Evolutionary conservation across 2,329 filamentous ascomycete species (phyloP), one percentile per base, ranked within the genome.

Genomic region (Cladosporium oxysporum): DNA sequence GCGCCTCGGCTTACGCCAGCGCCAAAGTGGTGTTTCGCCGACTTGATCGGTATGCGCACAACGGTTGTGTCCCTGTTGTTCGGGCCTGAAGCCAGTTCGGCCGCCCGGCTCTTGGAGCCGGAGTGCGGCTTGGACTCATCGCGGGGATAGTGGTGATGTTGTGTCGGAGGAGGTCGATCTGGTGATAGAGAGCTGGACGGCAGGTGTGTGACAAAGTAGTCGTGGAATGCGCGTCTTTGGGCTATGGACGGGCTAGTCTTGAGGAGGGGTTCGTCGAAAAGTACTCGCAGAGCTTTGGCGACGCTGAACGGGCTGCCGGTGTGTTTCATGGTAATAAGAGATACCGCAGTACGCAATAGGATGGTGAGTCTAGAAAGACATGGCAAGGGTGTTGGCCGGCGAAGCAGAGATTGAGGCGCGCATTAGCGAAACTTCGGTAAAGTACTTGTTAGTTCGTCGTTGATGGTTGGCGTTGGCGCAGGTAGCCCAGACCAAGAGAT

Each of bases 161-260:
- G 88, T 3, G 88, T 89, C 8, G 61, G 61, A 3, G 44, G 61
- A 31, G 81, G 76, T 50, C 67, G 68, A 78, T 98, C 94, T 8
- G 95, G 94, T 72, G 97, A 91, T 53, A 97, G 85, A 3, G 93
- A 97, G 16, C 93, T 96, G 21, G 93, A 96, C 5, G 95, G 94
- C 1, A 99, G 86, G 77, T 97, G 92, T 10, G 95, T 97, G 67
- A 98, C 92, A 78, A 99, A 99, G 82, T 99, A 98, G 73, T 96
- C 93, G 81, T 97, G 93, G 78, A 98, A 98, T 69, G 71, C 72
- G 66, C 82, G 79, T 37, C 66, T 63, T 33, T 68, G 67, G 12
- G 64, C 41, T 57, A 62, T 61, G 52, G 64, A 55, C n/a, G 55
- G 63, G 31, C 31, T 65, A 26, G 33, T 10, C 35, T 35, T 63